Conservation (phyloP, 345 rosid genomes). For the Eucalyptus tenuipes region DNA sequence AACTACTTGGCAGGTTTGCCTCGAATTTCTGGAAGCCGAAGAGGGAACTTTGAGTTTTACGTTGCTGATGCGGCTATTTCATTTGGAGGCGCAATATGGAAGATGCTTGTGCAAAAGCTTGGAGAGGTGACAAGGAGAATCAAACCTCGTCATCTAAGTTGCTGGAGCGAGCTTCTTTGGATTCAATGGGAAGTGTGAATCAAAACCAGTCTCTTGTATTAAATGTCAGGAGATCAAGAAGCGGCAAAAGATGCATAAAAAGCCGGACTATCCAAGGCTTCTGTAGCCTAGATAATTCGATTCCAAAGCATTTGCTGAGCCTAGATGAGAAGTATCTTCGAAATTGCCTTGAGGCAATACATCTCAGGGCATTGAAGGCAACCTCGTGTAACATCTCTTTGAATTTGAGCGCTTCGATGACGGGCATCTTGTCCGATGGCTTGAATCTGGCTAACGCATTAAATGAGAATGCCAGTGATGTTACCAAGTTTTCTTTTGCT, state of each 20-base stretch:
- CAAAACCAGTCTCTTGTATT: slow-evolving; percentile 16
- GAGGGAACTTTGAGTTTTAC: not conserved
- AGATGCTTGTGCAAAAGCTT: slow-evolving; percentile 9
- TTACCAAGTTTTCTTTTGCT: slow-evolving; percentile 18
- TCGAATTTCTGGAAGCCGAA: slow-evolving; percentile 9
- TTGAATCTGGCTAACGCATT: not conserved
- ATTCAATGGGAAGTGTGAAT: not conserved
- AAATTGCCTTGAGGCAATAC: slow-evolving; percentile 58
- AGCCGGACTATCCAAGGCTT: slow-evolving; percentile 29
- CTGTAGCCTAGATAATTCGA: slow-evolving; percentile 33
- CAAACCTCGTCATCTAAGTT: slow-evolving; percentile 9
- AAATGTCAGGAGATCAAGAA: slow-evolving; percentile 38
- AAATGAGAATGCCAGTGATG: not conserved
- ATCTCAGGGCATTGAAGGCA: slow-evolving; percentile 37
- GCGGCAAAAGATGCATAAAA: slow-evolving; percentile 29
- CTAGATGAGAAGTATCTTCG: slow-evolving; percentile 71
- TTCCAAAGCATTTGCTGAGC: slow-evolving; percentile 63
- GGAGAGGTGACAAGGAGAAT: slow-evolving; percentile 13
- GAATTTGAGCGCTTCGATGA: slow-evolving; percentile 16
- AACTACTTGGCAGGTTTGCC: not conserved
- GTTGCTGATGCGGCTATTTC: not conserved
- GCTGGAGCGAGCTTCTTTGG: slow-evolving; percentile 2
- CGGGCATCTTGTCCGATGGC: not conserved
- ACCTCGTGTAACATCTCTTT: slow-evolving; percentile 26
- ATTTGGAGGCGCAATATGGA: slow-evolving; percentile 31